Conservation (phyloP, 2,329 filamentous ascomycete species). For the Phoma sp. region DNA sequence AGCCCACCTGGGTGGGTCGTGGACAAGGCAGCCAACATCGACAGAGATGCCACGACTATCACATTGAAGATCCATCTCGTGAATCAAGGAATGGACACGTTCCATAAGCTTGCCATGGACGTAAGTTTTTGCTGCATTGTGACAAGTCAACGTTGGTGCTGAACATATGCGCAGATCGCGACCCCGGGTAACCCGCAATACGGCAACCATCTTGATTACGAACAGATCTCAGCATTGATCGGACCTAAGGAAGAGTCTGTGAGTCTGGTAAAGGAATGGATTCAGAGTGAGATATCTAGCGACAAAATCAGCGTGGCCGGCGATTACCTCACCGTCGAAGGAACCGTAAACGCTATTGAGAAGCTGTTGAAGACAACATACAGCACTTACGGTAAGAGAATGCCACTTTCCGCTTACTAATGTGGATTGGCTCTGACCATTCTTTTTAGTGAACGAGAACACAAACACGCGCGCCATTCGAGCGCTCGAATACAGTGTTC, state of each 20-base stretch:
- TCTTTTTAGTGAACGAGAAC: slow-evolving; percentile 6
- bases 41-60: slow-evolving; percentile 23
- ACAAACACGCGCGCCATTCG: slow-evolving; percentile 13
- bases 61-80: slow-evolving; percentile 28
- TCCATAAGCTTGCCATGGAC: slow-evolving; percentile 30
- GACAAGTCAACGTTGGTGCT: not conserved
- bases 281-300: slow-evolving; percentile 54
- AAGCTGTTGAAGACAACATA: slow-evolving; percentile 55
- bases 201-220: slow-evolving; percentile 57
- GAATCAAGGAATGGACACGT: slow-evolving; percentile 27
- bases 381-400: slow-evolving; percentile 47
- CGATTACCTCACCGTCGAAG: slow-evolving; percentile 60
- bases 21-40: slow-evolving; percentile 18
- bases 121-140: slow-evolving; percentile 3
- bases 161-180: slow-evolving; percentile 47
- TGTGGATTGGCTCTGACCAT: not conserved
- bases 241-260: slow-evolving; percentile 58
- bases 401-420: not conserved
- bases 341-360: slow-evolving; percentile 58
- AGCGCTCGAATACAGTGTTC: slow-evolving; percentile 31
- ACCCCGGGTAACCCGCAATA: slow-evolving; percentile 59
- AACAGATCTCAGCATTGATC: slow-evolving; percentile 58
- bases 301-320: slow-evolving; percentile 56
- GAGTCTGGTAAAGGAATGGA: slow-evolving; percentile 59
- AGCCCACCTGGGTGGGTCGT: slow-evolving; percentile 22